Percentiles rank a stretch among this genome's conserved stretches.
Evolutionary conservation across 2,329 filamentous ascomycete genomes (phyloP).

Genomic region (Davidsoniella australis): DNA sequence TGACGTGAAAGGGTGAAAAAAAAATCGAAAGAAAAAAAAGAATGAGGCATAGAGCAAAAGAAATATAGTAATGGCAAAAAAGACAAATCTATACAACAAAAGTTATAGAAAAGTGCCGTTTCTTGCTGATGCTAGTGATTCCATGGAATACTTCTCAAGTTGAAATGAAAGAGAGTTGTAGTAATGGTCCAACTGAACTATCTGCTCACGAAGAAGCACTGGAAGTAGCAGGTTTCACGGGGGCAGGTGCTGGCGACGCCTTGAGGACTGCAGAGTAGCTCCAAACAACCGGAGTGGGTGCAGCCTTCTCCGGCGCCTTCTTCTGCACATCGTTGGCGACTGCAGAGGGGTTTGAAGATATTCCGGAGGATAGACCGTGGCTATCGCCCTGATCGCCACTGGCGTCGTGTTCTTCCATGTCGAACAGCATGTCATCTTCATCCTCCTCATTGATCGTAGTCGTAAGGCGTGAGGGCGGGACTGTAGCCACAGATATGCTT

Average conservation of each 20-base stretch:
- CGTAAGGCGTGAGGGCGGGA: constrained; percentile 6
- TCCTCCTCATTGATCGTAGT: constrained; percentile 12
- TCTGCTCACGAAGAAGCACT: too few relatives aligned
- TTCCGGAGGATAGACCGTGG: background rate
- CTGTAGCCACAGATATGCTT: background rate
- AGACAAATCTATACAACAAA: too few relatives aligned
- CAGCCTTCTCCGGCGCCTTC: background rate
- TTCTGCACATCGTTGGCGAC: background rate
- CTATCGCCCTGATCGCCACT: background rate
- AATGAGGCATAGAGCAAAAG: too few relatives aligned
- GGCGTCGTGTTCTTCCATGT: constrained; percentile 11
- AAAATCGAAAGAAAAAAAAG: too few relatives aligned
- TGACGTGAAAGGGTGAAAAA: too few relatives aligned
- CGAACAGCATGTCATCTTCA: constrained; percentile 9
- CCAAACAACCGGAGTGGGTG: constrained; percentile 1
- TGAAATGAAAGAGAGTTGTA: too few relatives aligned
- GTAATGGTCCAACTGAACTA: too few relatives aligned
- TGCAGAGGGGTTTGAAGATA: background rate
- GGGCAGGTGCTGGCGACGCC: background rate
- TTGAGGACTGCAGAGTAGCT: constrained; percentile 12
- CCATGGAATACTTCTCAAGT: background rate
- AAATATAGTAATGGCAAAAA: too few relatives aligned
- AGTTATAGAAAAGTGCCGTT: too few relatives aligned
- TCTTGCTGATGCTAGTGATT: too few relatives aligned
- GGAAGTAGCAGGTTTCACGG: too few relatives aligned